Base-by-base conservation (phyloP, 2,329 filamentous ascomycete species). In the Nigrospora oryzae region DNA sequence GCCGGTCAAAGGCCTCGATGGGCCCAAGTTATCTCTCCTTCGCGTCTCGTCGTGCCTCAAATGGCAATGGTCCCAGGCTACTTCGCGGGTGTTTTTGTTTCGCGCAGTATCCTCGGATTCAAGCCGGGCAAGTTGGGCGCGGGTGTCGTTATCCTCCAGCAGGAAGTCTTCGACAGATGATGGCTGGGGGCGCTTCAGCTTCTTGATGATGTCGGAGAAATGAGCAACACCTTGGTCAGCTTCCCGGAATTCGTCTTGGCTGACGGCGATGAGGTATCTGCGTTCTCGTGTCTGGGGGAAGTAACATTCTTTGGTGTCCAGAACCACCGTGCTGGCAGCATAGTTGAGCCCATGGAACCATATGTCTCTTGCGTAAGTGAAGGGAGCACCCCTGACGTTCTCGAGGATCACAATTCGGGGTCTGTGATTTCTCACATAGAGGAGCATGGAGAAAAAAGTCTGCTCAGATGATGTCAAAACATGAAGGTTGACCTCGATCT, bases 301-400 rank as follows among this genome's bases (percentile, higher is more conserved):
- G 47, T 87, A 86, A 53, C 74, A 89, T 3, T 84, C 63, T 56
- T 89, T 89, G 0, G 80, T 84, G 53, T 90, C 84, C 0, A 85
- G 63, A 5, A 63, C 65, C 0, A 69, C 51, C 40, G 68, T 70
- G 0, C 57, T 55, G 1, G 73, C 73, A 2, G 68, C 58, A 53
- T 90, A 91, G 2, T 69, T 76, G 34, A 79, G 50, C n/a, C 54
- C 54, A 3, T 58, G 58, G 38, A 70, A 64, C 54, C 63, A 68
- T 10, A 58, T 48, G 0, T 56, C 46, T n/a, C 65, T 61, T 33
- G 80, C 72, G 4, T 68, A 53, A 0, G 63, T 45, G 82, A 84
- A 91, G 0, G 79, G 76, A 0, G 79, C 79, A 10, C 54, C 61
- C 1, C 56, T 59, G 1, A 91, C 83, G 54, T 93, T 91, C 60